Base-by-base conservation (phyloP, 2,329 filamentous ascomycete genomes). In the Orbilia blumenaviensis region DNA sequence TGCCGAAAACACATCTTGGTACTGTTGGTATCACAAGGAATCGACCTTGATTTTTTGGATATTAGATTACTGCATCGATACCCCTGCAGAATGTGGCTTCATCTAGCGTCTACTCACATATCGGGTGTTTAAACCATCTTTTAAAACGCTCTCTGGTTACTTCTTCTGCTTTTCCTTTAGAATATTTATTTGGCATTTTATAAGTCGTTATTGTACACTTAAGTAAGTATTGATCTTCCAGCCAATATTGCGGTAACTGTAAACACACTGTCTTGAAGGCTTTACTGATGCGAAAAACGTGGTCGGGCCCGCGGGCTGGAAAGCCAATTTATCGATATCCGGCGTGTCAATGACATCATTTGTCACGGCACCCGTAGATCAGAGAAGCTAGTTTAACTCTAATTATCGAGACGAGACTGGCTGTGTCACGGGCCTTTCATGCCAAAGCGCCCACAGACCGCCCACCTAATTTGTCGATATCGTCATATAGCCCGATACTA, bases 341-440 rank as follows among this genome's bases (percentile, higher is more conserved):
- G 34, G 46, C 36, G n/a, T 34, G 7, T 29, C 32, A 10, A 71
- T 63, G 56, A 56, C 63, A 71, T 71, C 66, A 71, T 71, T 23
- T 21, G 14, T 25, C 16, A 44, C 21, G 18, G 25, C 34, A 32
- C 29, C 34, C 32, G 42, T 14, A 62, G 54, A 27, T 54, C 34
- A 32, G n/a, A n/a, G n/a, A n/a, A 29, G 3, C 18, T 38, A 36
- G 16, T 3, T 54, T 12, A 27, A 36, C 29, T 38, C 52, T n/a
- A 8, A 32, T 38, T 36, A 36, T 56, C 50, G 52, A 56, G 52
- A 56, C 52, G 52, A 56, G 52, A 16, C n/a, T n/a, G n/a, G n/a
- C n/a, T n/a, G n/a, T n/a, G n/a, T n/a, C n/a, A n/a, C n/a, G n/a
- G n/a, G n/a, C n/a, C n/a, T n/a, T n/a, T n/a, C n/a, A n/a, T n/a